Conservation (phyloP, 2,329 filamentous ascomycete genomes). For the Sordariomycetes sp. region DNA sequence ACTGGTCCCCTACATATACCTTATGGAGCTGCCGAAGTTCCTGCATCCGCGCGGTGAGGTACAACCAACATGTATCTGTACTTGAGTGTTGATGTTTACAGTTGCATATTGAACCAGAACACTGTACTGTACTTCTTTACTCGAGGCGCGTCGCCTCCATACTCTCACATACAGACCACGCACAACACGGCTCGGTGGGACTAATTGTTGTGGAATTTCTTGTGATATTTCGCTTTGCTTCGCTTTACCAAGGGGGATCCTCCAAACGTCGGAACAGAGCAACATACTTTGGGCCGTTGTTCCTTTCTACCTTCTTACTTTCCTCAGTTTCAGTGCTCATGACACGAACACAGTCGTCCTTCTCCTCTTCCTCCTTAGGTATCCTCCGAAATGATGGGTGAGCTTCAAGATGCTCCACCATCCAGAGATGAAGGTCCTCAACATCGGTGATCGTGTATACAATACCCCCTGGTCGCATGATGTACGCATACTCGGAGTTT, state of each 20-base stretch:
- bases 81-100: not conserved
- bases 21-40: not conserved
- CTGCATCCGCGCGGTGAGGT: not conserved
- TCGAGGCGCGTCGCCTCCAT: not conserved
- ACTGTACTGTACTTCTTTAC: not conserved
- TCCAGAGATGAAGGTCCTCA: slow-evolving; percentile 86
- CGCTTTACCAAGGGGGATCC: slow-evolving; percentile 41
- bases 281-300: slow-evolving; percentile 82
- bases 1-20: no score
- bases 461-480: slow-evolving; percentile 67
- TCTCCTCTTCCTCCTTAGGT: slow-evolving; percentile 49
- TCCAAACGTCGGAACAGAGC: slow-evolving; percentile 72
- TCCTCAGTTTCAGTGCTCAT: slow-evolving; percentile 88
- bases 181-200: not conserved
- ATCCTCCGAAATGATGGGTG: slow-evolving; percentile 73
- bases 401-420: slow-evolving; percentile 71
- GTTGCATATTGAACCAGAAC: not conserved
- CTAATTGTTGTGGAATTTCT: not conserved
- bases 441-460: slow-evolving; percentile 98
- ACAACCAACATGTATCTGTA: not conserved
- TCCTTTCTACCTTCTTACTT: slow-evolving; percentile 89
- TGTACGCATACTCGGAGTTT: slow-evolving; percentile 88
- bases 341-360: slow-evolving; percentile 56
- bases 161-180: not conserved
- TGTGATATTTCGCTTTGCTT: not conserved